Percentiles rank a stretch among this genome's conserved stretches.
These are phyloP conservation scores for Rhizoctonia solani DNA, from an alignment of 1,284 basidiomycete species.

Conservation along the genomic window DNA sequence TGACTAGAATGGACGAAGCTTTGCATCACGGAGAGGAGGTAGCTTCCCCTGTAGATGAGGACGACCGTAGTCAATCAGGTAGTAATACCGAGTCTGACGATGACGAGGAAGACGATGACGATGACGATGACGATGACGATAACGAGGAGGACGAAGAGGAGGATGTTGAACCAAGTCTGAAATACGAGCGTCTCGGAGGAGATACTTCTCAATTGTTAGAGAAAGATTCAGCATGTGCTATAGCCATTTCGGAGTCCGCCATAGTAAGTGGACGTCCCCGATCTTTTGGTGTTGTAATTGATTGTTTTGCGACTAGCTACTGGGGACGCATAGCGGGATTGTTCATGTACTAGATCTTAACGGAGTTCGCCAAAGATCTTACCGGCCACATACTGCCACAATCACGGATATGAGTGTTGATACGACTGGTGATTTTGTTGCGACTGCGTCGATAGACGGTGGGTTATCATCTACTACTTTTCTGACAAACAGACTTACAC, in stretches of 20 bases:
- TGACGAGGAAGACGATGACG: constrained; percentile 34
- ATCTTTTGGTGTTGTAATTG: constrained; percentile 27
- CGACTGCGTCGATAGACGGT: constrained; percentile 95
- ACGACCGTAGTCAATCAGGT: constrained; percentile 8
- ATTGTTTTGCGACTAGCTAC: constrained; percentile 55
- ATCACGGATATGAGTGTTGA: constrained; percentile 88
- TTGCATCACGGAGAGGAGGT: constrained; percentile 26
- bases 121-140: constrained; percentile 54
- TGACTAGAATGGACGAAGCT: not conserved
- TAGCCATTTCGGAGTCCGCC: constrained; percentile 75
- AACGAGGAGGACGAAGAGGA: constrained; percentile 66
- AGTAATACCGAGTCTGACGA: constrained; percentile 32
- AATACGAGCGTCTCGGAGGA: constrained; percentile 84
- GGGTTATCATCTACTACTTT: constrained; percentile 42
- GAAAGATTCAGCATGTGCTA: constrained; percentile 84
- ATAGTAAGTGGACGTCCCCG: constrained; percentile 57
- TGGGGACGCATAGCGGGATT: constrained; percentile 91
- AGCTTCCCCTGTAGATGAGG: constrained; percentile 34
- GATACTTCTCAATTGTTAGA: constrained; percentile 77
- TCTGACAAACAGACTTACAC: constrained; percentile 38
- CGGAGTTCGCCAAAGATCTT: constrained; percentile 86
- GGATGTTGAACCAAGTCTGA: constrained; percentile 84
- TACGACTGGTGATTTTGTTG: constrained; percentile 84
- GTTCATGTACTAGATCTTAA: constrained; percentile 83
- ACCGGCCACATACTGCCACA: constrained; percentile 89